phyloP scores from a whole-genome alignment of 2,329 filamentous ascomycete genomes.

The Fusarium drepaniforme region DNA sequence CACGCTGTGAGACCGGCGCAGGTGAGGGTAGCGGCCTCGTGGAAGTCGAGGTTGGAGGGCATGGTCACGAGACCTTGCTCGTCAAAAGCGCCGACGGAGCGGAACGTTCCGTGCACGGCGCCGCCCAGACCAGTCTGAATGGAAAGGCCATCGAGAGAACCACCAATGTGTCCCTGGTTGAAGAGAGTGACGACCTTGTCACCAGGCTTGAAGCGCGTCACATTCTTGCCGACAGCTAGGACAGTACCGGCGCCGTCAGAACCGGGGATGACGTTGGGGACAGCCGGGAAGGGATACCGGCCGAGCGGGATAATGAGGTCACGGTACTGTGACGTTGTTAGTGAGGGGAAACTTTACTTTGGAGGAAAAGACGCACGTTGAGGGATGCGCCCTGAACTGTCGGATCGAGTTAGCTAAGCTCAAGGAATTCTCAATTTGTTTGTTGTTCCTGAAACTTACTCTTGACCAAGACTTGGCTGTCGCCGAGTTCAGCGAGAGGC shows the following conservation, averaged over 20 bases:
- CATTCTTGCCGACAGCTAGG: constrained; percentile 62
- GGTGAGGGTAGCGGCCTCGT: constrained; percentile 68
- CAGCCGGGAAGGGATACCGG: constrained; percentile 58
- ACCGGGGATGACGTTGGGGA: constrained; percentile 59
- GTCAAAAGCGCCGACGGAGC: constrained; percentile 75
- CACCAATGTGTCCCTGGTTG: constrained; percentile 65
- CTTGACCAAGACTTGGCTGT: constrained; percentile 80
- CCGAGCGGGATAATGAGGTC: constrained; percentile 65
- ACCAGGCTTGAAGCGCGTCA: constrained; percentile 62
- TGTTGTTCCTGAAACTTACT: constrained; percentile 37
- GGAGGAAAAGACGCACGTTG: constrained; percentile 52
- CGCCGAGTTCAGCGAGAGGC: constrained; percentile 71
- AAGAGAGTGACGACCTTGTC: constrained; percentile 73
- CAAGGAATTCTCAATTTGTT: neutral
- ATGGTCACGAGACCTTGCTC: constrained; percentile 75
- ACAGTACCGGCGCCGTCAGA: constrained; percentile 68
- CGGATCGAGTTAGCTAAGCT: constrained; percentile 11
- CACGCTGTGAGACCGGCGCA: constrained; percentile 75
- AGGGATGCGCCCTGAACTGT: constrained; percentile 63
- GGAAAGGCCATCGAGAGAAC: constrained; percentile 51
- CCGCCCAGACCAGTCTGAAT: constrained; percentile 74
- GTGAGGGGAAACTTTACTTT: neutral
- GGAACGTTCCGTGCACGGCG: constrained; percentile 74
- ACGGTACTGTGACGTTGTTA: constrained; percentile 55
- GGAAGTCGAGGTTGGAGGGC: constrained; percentile 65